These are phyloP conservation scores for Dryas alaskensis DNA, from an alignment of 306 rosid genomes.

Conservation along the genomic window DNA sequence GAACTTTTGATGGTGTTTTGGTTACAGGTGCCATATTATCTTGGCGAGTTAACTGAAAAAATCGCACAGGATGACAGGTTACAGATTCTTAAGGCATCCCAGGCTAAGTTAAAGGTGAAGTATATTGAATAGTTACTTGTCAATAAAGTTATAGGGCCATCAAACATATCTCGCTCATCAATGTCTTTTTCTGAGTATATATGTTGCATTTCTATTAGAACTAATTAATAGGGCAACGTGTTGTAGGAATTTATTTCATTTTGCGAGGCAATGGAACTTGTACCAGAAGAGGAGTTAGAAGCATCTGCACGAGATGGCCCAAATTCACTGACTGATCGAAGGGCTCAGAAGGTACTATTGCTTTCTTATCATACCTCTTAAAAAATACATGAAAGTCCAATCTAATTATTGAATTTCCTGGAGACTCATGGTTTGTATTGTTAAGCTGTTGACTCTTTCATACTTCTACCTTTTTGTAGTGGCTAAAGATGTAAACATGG, in stretches of 20 bases:
- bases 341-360: constrained; percentile 74
- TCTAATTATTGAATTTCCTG: not conserved
- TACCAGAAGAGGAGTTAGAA: constrained; percentile 80
- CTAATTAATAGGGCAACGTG: not conserved
- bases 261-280: constrained; percentile 88
- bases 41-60: constrained; percentile 83
- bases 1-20: constrained; percentile 11
- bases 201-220: constrained; percentile 9
- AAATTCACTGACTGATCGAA: constrained; percentile 61
- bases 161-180: not conserved
- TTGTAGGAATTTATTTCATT: constrained; percentile 77
- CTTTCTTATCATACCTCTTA: not conserved
- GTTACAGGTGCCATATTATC: constrained; percentile 81
- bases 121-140: constrained; percentile 2
- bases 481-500: constrained; percentile 8
- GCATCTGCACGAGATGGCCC: constrained; percentile 45
- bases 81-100: constrained; percentile 67
- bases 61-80: constrained; percentile 72
- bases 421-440: not conserved
- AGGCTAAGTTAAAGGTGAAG: constrained; percentile 72
- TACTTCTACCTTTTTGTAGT: not conserved
- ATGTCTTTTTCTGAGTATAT: not conserved
- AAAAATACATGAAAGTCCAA: not conserved
- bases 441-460: constrained; percentile 5
- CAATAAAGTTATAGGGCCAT: not conserved